Conservation (phyloP, 108 stramenopile species). For the Hondaea fermentalgiana region DNA sequence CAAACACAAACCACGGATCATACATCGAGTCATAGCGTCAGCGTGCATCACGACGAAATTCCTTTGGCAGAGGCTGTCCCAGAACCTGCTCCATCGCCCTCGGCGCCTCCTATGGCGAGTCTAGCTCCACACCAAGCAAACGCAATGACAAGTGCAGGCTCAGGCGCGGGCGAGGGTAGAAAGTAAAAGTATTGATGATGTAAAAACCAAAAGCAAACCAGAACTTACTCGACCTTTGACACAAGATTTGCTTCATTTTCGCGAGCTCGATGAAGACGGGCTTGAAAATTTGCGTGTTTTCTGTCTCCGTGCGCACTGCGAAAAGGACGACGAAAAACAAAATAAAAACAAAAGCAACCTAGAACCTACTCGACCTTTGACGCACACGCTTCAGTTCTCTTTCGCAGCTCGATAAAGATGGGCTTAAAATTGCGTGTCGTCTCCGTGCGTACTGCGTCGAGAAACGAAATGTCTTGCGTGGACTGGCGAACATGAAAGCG, state of each 20-base stretch:
- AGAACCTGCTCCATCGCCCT: background rate
- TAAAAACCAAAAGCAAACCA: background rate
- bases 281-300: background rate
- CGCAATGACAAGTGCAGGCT: background rate
- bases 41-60: background rate
- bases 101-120: background rate
- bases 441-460: background rate
- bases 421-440: background rate
- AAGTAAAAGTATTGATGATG: background rate
- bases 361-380: background rate
- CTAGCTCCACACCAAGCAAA: background rate
- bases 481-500: background rate
- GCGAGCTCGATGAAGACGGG: background rate
- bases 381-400: background rate
- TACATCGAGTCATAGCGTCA: too few relatives aligned
- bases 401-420: background rate
- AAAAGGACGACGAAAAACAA: background rate
- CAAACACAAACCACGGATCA: too few relatives aligned
- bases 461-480: background rate
- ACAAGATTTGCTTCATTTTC: too few relatives aligned
- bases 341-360: background rate
- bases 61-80: background rate
- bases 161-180: background rate
- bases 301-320: background rate
- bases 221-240: background rate